These are phyloP conservation scores for Kluyveromyces wickerhamii DNA, from an alignment of 805 yeast genomes.

Conservation along the genomic window DNA sequence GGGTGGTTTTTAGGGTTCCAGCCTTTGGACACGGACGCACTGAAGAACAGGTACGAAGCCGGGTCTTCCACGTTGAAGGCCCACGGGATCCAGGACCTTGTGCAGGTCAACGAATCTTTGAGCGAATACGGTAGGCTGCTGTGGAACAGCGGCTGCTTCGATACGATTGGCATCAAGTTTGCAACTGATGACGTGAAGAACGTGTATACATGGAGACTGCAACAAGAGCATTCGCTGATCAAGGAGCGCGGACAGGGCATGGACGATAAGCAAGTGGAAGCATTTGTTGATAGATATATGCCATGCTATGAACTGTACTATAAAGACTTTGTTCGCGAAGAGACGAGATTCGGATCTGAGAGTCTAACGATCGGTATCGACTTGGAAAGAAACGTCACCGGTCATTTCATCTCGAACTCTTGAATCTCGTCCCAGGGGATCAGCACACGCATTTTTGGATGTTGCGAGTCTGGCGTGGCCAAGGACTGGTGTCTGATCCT, in stretches of 20 bases:
- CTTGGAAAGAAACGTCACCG: constrained; percentile 16
- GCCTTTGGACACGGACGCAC: constrained; percentile 30
- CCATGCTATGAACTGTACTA: constrained; percentile 74
- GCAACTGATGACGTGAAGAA: constrained; percentile 45
- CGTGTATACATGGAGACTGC: constrained; percentile 71
- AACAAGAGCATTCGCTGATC: constrained; percentile 38
- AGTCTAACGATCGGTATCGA: constrained; percentile 28
- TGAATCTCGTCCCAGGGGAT: constrained; percentile 27
- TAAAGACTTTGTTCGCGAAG: constrained; percentile 31
- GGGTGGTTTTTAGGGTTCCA: constrained; percentile 91
- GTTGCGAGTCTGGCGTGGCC: constrained; percentile 4
- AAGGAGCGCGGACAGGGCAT: constrained; percentile 58
- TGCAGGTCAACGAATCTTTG: constrained; percentile 46
- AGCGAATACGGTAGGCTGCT: constrained; percentile 37
- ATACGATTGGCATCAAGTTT: constrained; percentile 56
- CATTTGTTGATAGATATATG: constrained; percentile 78
- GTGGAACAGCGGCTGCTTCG: constrained; percentile 40
- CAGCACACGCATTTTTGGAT: constrained; percentile 5
- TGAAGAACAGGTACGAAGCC: constrained; percentile 3
- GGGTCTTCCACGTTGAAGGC: neutral
- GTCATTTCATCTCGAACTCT: constrained; percentile 3
- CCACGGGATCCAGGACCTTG: constrained; percentile 24
- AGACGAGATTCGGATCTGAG: constrained; percentile 22
- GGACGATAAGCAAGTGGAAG: constrained; percentile 60
- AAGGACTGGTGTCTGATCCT: constrained; percentile 3